Base-by-base conservation (phyloP, 2,329 filamentous ascomycete genomes). In the Elsinoe necatrix region DNA sequence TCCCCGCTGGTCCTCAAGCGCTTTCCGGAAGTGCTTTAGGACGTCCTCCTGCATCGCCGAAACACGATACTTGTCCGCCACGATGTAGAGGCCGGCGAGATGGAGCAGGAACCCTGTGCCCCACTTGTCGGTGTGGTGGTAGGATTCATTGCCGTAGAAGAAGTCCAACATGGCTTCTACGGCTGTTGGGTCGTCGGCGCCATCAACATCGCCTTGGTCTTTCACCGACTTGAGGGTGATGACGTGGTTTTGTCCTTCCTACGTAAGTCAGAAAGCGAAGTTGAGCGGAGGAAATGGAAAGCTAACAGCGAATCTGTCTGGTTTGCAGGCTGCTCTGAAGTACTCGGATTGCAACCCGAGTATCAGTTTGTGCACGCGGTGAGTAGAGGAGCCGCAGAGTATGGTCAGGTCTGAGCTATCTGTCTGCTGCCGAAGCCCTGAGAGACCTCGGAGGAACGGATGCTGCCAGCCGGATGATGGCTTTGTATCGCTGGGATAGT, bases 341-440 rank as follows among this genome's bases (percentile, higher is more conserved):
- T 74, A 75, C 9, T 65, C 65, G 5, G 71, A 73, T 43, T 72
- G 68, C 25, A 70, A 69, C 61, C 69, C 69, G 48, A 75, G 63
- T 43, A 75, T 64, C 5, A 67, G 68, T 56, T 71, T 71, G 62
- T 75, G 72, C 3, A 74, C 72, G 23, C 63, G 64, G 62, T 72
- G 74, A 61, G 64, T 68, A 66, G 68, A 66, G 21, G 61, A 59
- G 48, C 71, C 71, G 64, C 69, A 73, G 41, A 66, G 63, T 61
- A 75, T 69, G 52, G 69, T 72, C 63, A 75, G 68, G 65, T 75
- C 72, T 58, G 69, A 71, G n/a, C 20, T 45, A 37, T 37, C 48
- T 37, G 48, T 35, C 12, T 52, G 48, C 29, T 31, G n/a, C n/a
- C 45, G 45, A 25, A 50, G 45, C 14, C 16, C 45, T 31, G 45